These are phyloP conservation scores for Fusarium hostae DNA, from an alignment of 2,329 filamentous ascomycete genomes.

Conservation along the genomic window DNA sequence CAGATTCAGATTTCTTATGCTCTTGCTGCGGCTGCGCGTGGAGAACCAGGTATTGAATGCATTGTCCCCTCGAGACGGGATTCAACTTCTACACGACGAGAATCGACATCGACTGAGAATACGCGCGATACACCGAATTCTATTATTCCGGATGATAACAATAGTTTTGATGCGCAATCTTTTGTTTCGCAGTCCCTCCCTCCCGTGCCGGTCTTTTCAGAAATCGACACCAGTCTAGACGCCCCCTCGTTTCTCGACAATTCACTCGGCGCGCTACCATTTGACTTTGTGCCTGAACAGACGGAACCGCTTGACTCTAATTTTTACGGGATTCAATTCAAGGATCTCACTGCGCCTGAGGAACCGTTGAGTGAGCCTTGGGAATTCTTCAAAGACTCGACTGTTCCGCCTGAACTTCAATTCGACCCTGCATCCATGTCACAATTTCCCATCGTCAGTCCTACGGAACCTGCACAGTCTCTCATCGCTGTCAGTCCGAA, in stretches of 20 bases:
- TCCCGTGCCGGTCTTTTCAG: background rate
- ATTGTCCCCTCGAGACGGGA: background rate
- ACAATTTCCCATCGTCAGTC: background rate
- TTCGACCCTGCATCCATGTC: background rate
- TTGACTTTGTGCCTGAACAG: background rate
- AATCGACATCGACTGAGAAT: background rate
- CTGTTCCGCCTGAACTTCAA: background rate
- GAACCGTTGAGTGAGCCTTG: background rate
- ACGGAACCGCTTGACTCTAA: background rate
- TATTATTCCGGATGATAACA: background rate
- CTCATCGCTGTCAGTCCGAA: background rate
- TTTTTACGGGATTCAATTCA: background rate
- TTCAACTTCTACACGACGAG: background rate
- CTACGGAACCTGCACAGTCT: background rate
- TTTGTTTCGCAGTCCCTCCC: constrained; percentile 5
- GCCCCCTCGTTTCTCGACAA: background rate
- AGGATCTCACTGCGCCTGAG: background rate
- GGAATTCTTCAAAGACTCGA: constrained; percentile 3
- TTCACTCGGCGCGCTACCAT: background rate
- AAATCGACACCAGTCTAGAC: background rate
- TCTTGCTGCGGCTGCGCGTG: constrained; percentile 6
- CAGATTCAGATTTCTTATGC: constrained; percentile 14
- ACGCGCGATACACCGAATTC: background rate
- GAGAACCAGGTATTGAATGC: constrained; percentile 12
- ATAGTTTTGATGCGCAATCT: background rate